Percentiles rank a stretch among this genome's conserved stretches.
Conservation (phyloP, 768 basidiomycete genomes). For the Termitomyces sp. region DNA sequence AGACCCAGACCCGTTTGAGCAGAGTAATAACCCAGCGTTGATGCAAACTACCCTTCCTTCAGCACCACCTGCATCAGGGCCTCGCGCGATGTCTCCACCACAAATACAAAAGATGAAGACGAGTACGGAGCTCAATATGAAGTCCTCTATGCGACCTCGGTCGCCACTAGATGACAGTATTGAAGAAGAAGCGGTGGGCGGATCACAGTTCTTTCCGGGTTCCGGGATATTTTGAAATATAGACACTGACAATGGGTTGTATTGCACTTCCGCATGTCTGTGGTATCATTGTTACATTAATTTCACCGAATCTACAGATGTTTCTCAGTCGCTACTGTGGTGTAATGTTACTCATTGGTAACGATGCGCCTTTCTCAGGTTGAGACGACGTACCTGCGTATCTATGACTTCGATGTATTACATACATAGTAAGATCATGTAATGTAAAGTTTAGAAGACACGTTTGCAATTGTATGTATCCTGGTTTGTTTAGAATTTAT, state of each 20-base stretch:
- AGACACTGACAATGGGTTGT: neutral
- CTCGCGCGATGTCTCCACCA: conserved; percentile 7
- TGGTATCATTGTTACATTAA: neutral
- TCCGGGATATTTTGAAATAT: conserved; percentile 27
- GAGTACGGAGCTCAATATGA: conserved; percentile 37
- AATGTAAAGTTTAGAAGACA: neutral
- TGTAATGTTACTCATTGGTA: neutral
- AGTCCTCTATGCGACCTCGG: conserved; percentile 25
- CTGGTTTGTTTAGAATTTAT: neutral
- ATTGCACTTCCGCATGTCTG: neutral
- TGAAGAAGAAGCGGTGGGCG: conserved; percentile 19
- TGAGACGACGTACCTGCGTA: neutral
- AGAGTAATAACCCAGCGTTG: conserved; percentile 21
- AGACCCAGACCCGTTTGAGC: conserved; percentile 36
- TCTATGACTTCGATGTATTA: neutral
- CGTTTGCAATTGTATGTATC: neutral
- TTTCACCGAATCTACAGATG: neutral
- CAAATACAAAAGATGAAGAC: conserved; percentile 21
- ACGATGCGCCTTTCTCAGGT: neutral
- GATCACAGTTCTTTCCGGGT: conserved; percentile 32
- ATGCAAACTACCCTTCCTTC: conserved; percentile 5
- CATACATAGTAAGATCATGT: neutral
- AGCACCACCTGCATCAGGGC: conserved; percentile 7
- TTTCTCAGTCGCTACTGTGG: neutral
- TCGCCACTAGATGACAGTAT: conserved; percentile 12